These are phyloP conservation scores for Sordariomycetes sp. DNA, from an alignment of 2,329 filamentous ascomycete species.

Conservation along the genomic window DNA sequence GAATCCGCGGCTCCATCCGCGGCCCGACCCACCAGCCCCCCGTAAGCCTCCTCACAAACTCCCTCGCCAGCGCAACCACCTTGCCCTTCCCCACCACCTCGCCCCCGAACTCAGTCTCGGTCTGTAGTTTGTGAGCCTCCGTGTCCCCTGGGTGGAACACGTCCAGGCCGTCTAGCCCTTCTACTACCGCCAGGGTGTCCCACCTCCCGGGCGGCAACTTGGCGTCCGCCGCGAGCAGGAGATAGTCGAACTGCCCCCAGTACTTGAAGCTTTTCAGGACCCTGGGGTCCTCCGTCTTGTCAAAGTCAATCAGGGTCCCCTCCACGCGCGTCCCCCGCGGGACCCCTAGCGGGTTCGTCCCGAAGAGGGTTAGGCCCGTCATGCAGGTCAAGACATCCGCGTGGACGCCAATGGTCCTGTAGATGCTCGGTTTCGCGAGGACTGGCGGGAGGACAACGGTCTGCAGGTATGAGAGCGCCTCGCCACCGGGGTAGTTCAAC, in stretches of 20 bases:
- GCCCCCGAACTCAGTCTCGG: slow-evolving; percentile 12
- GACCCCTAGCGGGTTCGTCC: slow-evolving; percentile 28
- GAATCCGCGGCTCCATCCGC: slow-evolving; percentile 41
- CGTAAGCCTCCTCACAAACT: slow-evolving; percentile 28
- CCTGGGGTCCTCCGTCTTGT: slow-evolving; percentile 46
- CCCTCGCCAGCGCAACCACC: slow-evolving; percentile 22
- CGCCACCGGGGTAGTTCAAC: slow-evolving; percentile 87
- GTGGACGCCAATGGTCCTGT: slow-evolving; percentile 31
- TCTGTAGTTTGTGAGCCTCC: slow-evolving; percentile 1
- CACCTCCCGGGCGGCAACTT: slow-evolving; percentile 33
- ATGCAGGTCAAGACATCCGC: slow-evolving; percentile 56
- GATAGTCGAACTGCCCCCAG: slow-evolving; percentile 53
- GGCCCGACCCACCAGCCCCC: slow-evolving; percentile 55
- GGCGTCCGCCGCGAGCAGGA: slow-evolving; percentile 38
- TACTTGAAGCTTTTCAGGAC: slow-evolving; percentile 34
- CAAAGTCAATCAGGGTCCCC: slow-evolving; percentile 25
- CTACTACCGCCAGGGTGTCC: slow-evolving; percentile 41
- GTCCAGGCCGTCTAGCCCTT: slow-evolving; percentile 46
- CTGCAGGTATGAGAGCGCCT: slow-evolving; percentile 51
- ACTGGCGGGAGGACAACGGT: slow-evolving; percentile 15
- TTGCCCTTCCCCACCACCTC: slow-evolving; percentile 31
- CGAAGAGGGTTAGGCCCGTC: slow-evolving; percentile 57
- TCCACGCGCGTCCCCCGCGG: slow-evolving; percentile 12
- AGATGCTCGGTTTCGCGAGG: slow-evolving; percentile 9
- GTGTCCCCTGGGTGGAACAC: slow-evolving; percentile 33